phyloP scores from a whole-genome alignment of 805 yeast species.

The Clavispora santaluciae region DNA sequence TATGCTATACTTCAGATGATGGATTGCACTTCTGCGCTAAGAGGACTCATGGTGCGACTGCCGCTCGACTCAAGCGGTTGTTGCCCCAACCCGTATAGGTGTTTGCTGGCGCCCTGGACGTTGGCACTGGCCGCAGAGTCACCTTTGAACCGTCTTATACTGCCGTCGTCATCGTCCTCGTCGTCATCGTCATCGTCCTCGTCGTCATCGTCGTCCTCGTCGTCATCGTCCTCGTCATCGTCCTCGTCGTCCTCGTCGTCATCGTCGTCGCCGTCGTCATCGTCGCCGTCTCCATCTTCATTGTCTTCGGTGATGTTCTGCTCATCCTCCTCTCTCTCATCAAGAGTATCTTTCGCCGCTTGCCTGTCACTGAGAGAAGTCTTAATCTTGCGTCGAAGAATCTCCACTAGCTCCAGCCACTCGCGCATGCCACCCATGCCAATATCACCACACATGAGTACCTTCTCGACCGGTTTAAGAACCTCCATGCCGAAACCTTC shows the following conservation, averaged over 20 bases:
- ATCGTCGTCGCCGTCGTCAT: constrained; percentile 27
- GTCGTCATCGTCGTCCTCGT: constrained; percentile 34
- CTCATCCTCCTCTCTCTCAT: constrained; percentile 15
- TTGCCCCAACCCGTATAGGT: background rate
- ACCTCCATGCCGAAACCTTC: constrained; percentile 41
- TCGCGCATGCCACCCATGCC: constrained; percentile 50
- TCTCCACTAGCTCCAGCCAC: constrained; percentile 43
- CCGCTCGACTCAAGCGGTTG: background rate
- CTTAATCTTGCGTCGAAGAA: constrained; percentile 31
- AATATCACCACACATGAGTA: constrained; percentile 44
- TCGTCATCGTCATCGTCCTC: constrained; percentile 37
- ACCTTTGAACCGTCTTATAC: too few species aligned
- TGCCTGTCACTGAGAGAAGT: constrained; percentile 22
- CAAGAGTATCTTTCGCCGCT: constrained; percentile 5
- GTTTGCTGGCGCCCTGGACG: too few species aligned
- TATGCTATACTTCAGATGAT: constrained; percentile 8
- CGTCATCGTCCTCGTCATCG: constrained; percentile 28
- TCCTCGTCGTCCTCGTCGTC: constrained; percentile 36
- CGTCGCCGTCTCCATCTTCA: constrained; percentile 19
- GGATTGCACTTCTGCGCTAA: constrained; percentile 12
- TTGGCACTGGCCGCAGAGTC: too few species aligned
- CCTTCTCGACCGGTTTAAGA: constrained; percentile 43
- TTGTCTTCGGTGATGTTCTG: constrained; percentile 7
- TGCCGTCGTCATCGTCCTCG: too few species aligned
- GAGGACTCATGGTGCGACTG: constrained; percentile 11